Evolutionary conservation across 176 grass and related monocot species (phyloP).

Genomic region (Canna indica): DNA sequence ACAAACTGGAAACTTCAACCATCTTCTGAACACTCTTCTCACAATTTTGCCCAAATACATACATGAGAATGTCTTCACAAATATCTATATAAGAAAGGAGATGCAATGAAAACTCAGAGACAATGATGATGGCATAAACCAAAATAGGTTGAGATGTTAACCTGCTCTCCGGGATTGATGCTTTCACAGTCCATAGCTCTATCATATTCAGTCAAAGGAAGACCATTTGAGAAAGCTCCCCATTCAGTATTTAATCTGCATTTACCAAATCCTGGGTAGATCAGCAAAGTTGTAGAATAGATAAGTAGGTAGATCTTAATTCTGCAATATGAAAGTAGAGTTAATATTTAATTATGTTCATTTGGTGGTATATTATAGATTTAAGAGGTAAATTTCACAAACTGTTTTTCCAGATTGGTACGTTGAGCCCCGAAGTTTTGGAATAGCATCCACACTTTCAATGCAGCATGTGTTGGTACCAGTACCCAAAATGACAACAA

Average conservation of each 20-base stretch:
- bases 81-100: constrained; percentile 32
- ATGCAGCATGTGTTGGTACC: too few relatives aligned
- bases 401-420: too few relatives aligned
- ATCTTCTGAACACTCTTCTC: constrained; percentile 75
- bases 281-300: neutral
- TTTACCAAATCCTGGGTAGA: neutral
- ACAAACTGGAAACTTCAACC: constrained; percentile 25
- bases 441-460: too few relatives aligned
- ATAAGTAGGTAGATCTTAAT: neutral
- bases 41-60: too few relatives aligned
- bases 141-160: neutral
- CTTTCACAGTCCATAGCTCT: too few relatives aligned
- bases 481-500: constrained; percentile 48
- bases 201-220: too few relatives aligned
- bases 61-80: constrained; percentile 70
- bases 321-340: neutral
- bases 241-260: constrained; percentile 41
- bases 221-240: too few relatives aligned
- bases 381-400: neutral
- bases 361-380: neutral
- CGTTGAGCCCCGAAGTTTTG: too few relatives aligned
- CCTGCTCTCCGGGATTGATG: too few relatives aligned
- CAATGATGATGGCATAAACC: neutral
- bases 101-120: neutral
- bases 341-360: neutral